Conservation (phyloP, 257 asterid genomes). For the Nyctanthes arbortristis region DNA sequence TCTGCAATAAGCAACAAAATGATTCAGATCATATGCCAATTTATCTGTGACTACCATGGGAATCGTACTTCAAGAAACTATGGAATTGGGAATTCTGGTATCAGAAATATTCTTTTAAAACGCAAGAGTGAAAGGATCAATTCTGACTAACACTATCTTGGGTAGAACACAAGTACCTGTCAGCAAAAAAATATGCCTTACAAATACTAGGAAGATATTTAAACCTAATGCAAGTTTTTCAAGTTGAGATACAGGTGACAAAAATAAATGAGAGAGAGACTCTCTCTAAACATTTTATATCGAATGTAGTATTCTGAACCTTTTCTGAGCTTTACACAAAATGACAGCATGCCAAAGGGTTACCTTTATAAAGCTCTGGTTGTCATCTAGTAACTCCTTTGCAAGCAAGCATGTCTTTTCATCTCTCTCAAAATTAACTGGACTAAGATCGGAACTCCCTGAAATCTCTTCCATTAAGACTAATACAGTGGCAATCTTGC, state of each 20-base stretch:
- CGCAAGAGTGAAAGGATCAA: slow-evolving; percentile 13
- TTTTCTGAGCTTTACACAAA: slow-evolving; percentile 1
- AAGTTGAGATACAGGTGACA: background rate
- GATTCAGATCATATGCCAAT: slow-evolving; percentile 25
- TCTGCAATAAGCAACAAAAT: slow-evolving; percentile 50
- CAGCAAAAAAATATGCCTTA: background rate
- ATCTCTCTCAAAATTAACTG: slow-evolving; percentile 30
- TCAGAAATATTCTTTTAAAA: slow-evolving; percentile 8
- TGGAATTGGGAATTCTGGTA: background rate
- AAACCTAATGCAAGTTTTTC: background rate
- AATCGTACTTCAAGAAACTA: slow-evolving; percentile 12
- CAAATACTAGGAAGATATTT: background rate
- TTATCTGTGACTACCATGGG: slow-evolving; percentile 18
- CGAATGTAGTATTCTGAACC: slow-evolving; percentile 1
- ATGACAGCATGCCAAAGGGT: slow-evolving; percentile 13
- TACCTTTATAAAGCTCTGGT: slow-evolving; percentile 54
- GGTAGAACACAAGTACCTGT: background rate
- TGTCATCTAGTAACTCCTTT: slow-evolving; percentile 52
- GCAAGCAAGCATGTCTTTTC: slow-evolving; percentile 33
- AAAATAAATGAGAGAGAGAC: slow-evolving; percentile 6
- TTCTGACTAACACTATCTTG: background rate
- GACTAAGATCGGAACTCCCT: slow-evolving; percentile 26
- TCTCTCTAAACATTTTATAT: background rate
- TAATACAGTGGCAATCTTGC: slow-evolving; percentile 68
- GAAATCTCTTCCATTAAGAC: slow-evolving; percentile 41